These are phyloP conservation scores for Hyaloscypha variabilis DNA, from an alignment of 495 filamentous ascomycete genomes.

Conservation along the genomic window DNA sequence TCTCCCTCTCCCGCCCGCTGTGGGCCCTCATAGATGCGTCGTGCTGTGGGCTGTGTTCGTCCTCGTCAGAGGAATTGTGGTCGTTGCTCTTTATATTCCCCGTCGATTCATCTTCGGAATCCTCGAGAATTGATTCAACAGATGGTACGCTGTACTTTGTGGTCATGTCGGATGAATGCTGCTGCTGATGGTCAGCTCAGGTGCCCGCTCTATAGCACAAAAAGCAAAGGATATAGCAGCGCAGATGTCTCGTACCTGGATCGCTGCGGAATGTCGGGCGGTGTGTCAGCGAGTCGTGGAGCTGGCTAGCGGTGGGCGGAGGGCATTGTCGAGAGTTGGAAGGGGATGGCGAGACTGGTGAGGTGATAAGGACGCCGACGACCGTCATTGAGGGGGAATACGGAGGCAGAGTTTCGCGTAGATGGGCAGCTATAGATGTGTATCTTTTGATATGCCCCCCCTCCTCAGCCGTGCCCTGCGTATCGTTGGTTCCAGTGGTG, in stretches of 20 bases:
- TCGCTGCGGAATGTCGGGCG: constrained; percentile 5
- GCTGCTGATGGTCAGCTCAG: constrained; percentile 17
- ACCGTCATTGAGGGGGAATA: constrained; percentile 15
- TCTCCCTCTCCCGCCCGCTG: constrained; percentile 20
- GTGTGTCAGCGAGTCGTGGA: constrained; percentile 17
- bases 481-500: constrained; percentile 17
- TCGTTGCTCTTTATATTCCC: constrained; percentile 13
- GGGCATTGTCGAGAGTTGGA: constrained; percentile 3
- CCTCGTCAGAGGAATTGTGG: constrained; percentile 1
- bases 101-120: constrained; percentile 26
- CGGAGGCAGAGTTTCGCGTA: constrained; percentile 20
- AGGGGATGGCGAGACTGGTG: constrained; percentile 7
- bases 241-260: constrained; percentile 10
- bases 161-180: constrained; percentile 21
- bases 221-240: constrained; percentile 19
- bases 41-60: constrained; percentile 9
- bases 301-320: constrained; percentile 15
- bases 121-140: constrained; percentile 27
- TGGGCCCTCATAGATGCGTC: constrained; percentile 18
- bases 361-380: constrained; percentile 7
- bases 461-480: neutral
- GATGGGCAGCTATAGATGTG: constrained; percentile 13
- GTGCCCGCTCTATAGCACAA: constrained; percentile 6
- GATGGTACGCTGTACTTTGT: constrained; percentile 26
- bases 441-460: neutral